Evolutionary conservation across 805 yeast genomes (phyloP), one percentile per base, ranked within the genome.

Genomic region (Suhomyces xylopsoci): DNA sequence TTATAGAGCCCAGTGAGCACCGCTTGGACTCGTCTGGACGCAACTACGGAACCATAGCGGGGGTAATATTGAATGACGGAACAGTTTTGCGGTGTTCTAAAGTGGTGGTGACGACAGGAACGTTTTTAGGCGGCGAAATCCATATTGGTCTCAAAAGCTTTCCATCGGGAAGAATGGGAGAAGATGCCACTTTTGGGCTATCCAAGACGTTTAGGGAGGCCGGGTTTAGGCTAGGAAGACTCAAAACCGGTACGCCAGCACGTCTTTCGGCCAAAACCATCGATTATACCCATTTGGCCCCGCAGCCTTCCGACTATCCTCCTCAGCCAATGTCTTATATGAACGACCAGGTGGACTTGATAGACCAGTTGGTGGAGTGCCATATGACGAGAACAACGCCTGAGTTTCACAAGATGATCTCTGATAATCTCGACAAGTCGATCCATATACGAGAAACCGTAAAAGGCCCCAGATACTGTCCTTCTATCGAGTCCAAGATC

Each of bases 211-310:
- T 94, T 41, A 70, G 74, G 25, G 83, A 82, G 3, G 86, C 88
- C 1, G 96, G 96, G 0, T 93, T 94, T 66, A 74, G 82, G 55
- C 71, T 94, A 49, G 98, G 98, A 0, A 77, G 99, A 51, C 75
- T 94, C 59, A 94, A 94, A 64, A 94, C 99, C 0, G 99, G 99
- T 0, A 94, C 99, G 0, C 99, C 99, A 0, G 96, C 98, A 2
- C 77, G 99, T 53, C 71, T 94, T 24, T 85, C 87, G 45, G 78
- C 84, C 1, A 78, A 79, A 49, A 80, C 93, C 0, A 91, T 94
- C 20, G 76, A 93, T 64, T 92, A 84, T 62, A 59, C 73, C 1
- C 69, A 75, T n/a, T 69, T 94, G 52, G 73, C 73, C n/a, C 77
- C 77, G 1, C 97, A 93, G 66, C 78, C 79, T 2, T 96, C 97